Conservation (phyloP, 78 protist species). For the Pelomyxa schiedti region DNA sequence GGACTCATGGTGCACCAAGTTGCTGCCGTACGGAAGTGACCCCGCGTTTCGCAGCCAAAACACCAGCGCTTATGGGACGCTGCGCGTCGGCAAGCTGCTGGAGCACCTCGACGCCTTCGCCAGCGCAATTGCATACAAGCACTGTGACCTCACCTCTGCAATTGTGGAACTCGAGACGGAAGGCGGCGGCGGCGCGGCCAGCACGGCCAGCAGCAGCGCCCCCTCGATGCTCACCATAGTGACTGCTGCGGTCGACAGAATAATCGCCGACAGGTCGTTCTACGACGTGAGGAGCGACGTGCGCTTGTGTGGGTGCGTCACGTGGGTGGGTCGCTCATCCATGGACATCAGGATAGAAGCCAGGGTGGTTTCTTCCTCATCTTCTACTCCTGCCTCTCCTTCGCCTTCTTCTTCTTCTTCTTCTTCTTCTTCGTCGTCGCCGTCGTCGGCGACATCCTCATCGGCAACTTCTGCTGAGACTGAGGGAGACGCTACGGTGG, state of each 20-base stretch:
- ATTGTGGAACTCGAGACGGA: too few species aligned
- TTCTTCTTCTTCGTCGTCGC: too few species aligned
- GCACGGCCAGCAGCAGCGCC: too few species aligned
- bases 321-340: background rate
- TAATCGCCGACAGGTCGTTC: background rate
- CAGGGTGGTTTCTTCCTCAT: background rate
- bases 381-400: background rate
- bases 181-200: too few species aligned
- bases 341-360: constrained; percentile 2
- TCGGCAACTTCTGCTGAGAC: background rate
- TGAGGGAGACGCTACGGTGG: background rate
- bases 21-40: background rate
- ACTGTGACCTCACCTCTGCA: background rate
- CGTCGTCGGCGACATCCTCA: background rate
- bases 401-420: too few species aligned
- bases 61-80: background rate
- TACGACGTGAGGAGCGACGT: background rate
- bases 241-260: constrained; percentile 8
- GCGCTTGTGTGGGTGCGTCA: background rate
- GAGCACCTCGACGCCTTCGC: constrained; percentile 13
- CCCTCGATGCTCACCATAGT: background rate
- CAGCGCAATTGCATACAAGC: background rate
- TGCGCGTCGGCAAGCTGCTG: constrained; percentile 4
- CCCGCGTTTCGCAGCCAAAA: background rate
- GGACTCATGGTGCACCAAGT: too few species aligned